These are phyloP conservation scores for Kregervanrija fluxuum DNA, from an alignment of 805 yeast genomes.

Conservation along the genomic window DNA sequence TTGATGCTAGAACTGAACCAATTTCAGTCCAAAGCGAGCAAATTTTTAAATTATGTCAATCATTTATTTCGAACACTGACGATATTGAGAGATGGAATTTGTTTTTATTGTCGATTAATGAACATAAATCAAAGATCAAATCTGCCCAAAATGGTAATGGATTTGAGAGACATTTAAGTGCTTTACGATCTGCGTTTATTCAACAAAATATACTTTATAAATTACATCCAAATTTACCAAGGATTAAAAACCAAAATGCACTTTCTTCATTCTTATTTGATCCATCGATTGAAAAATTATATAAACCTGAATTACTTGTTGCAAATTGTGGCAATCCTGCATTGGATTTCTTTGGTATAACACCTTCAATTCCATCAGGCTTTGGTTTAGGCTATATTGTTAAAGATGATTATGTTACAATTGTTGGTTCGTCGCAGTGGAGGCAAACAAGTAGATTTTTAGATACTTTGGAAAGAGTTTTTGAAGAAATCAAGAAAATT, in stretches of 20 bases:
- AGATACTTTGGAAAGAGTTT: slow-evolving; percentile 43
- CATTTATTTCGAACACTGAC: slow-evolving; percentile 51
- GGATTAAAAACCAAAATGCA: slow-evolving; percentile 15
- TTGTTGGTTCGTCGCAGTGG: slow-evolving; percentile 53
- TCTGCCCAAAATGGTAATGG: slow-evolving; percentile 57
- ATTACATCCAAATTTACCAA: slow-evolving; percentile 37
- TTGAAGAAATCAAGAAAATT: slow-evolving; percentile 36
- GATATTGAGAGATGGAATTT: slow-evolving; percentile 38
- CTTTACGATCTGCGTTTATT: slow-evolving; percentile 50
- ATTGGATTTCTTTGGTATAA: slow-evolving; percentile 49
- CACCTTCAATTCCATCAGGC: slow-evolving; percentile 52
- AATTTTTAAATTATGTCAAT: slow-evolving; percentile 46
- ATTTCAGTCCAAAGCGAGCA: slow-evolving; percentile 55
- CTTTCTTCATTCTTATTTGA: slow-evolving; percentile 42
- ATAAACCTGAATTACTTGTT: slow-evolving; percentile 30
- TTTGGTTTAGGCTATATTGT: slow-evolving; percentile 52
- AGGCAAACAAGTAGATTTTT: slow-evolving; percentile 52
- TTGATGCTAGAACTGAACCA: slow-evolving; percentile 63
- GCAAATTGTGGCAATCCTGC: slow-evolving; percentile 61
- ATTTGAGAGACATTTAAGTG: slow-evolving; percentile 65
- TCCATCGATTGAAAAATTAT: slow-evolving; percentile 26
- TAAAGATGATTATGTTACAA: slow-evolving; percentile 42
- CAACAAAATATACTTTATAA: slow-evolving; percentile 39
- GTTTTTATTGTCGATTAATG: slow-evolving; percentile 44
- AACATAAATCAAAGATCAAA: slow-evolving; percentile 42